Conservation (phyloP, 1,284 basidiomycete species). For the Rugosomyces carneus region DNA sequence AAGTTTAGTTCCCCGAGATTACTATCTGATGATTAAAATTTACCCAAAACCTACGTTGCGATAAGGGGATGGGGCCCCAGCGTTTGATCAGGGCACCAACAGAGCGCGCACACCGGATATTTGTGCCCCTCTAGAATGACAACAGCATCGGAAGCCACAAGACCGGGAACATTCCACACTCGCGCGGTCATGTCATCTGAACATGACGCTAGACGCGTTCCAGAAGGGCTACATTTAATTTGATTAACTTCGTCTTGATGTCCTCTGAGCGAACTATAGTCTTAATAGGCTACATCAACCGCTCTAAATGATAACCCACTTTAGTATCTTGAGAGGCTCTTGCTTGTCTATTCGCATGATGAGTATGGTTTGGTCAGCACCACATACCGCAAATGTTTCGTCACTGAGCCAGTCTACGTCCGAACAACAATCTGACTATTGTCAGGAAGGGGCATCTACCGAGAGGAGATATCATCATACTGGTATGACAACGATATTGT, state of each 20-base stretch:
- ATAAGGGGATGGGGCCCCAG: conserved; percentile 49
- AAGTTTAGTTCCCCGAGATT: conserved; percentile 5
- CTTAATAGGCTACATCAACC: neutral
- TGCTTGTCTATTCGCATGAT: conserved; percentile 48
- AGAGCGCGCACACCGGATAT: conserved; percentile 59
- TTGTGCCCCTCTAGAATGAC: conserved; percentile 58
- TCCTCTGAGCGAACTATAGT: conserved; percentile 39
- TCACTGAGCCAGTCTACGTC: conserved; percentile 80
- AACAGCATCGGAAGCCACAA: conserved; percentile 29
- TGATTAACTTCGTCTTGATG: conserved; percentile 77
- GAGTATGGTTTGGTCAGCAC: conserved; percentile 62
- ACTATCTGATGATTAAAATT: conserved; percentile 2
- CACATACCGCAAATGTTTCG: conserved; percentile 65
- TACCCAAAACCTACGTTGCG: conserved; percentile 62
- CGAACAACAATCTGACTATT: conserved; percentile 72
- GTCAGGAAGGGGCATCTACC: conserved; percentile 1
- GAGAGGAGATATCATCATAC: conserved; percentile 29
- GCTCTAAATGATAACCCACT: conserved; percentile 48
- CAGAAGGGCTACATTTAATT: conserved; percentile 60
- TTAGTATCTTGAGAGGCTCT: conserved; percentile 49
- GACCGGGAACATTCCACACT: conserved; percentile 58
- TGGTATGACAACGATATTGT: conserved; percentile 60
- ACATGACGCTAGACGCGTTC: conserved; percentile 68
- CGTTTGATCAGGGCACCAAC: conserved; percentile 59
- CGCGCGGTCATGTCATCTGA: conserved; percentile 75